Percentiles rank a stretch among this genome's conserved stretches.
These are phyloP conservation scores for Lachnum nothofagi DNA, from an alignment of 2,329 filamentous ascomycete genomes.

Conservation along the genomic window DNA sequence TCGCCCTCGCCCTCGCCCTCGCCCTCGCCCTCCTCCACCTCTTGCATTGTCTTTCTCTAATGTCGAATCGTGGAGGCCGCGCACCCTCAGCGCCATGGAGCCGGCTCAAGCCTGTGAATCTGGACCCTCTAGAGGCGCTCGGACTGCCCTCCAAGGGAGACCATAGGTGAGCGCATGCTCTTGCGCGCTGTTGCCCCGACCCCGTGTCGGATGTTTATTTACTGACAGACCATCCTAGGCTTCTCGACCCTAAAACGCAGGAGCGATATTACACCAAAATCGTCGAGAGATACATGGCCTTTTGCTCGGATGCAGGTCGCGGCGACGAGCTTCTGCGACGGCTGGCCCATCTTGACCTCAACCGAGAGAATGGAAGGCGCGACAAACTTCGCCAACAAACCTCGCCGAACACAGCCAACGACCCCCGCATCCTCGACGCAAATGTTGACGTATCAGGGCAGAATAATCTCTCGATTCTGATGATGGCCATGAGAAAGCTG, in stretches of 20 bases:
- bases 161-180: slow-evolving; percentile 53
- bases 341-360: slow-evolving; percentile 54
- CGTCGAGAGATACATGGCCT: slow-evolving; percentile 80
- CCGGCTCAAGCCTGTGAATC: slow-evolving; percentile 66
- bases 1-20: too few species aligned
- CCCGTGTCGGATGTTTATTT: too few species aligned
- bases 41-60: slow-evolving; percentile 14
- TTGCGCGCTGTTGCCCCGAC: too few species aligned
- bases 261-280: slow-evolving; percentile 84
- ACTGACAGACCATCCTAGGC: slow-evolving; percentile 39
- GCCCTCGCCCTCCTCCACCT: too few species aligned
- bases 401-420: slow-evolving; percentile 10
- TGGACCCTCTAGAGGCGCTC: slow-evolving; percentile 74
- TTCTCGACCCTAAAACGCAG: slow-evolving; percentile 72
- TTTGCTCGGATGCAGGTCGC: slow-evolving; percentile 71
- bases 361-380: slow-evolving; percentile 20
- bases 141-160: slow-evolving; percentile 91
- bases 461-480: slow-evolving; percentile 65
- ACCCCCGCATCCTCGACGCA: slow-evolving; percentile 5
- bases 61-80: slow-evolving; percentile 32
- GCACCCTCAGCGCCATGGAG: slow-evolving; percentile 56
- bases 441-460: slow-evolving; percentile 19
- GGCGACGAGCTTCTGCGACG: slow-evolving; percentile 68
- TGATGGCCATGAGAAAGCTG: slow-evolving; percentile 83
- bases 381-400: slow-evolving; percentile 19